A percentile compares a stretch with the other conserved stretches of the same genome.
Conservation (phyloP, 2,329 filamentous ascomycete species). For the Claviceps sorghi region DNA sequence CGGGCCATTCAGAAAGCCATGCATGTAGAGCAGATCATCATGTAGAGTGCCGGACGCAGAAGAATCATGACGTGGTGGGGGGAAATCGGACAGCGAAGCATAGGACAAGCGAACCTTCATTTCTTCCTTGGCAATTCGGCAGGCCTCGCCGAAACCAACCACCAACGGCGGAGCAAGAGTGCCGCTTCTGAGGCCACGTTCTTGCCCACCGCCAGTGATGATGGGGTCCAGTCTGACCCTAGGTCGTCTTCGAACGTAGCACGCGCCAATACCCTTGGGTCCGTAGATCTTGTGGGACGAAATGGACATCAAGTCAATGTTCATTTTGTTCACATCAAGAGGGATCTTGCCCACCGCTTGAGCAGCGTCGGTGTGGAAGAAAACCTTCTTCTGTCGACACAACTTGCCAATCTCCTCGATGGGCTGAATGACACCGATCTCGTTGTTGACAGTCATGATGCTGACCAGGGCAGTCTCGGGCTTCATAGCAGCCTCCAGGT, state of each 20-base stretch:
- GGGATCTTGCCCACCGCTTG: conserved; percentile 99
- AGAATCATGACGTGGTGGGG: too few species aligned
- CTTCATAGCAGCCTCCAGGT: conserved; percentile 76
- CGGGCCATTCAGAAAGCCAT: conserved; percentile 74
- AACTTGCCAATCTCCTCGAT: conserved; percentile 85
- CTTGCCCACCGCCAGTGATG: conserved; percentile 91
- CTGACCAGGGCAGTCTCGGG: conserved; percentile 87
- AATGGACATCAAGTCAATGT: conserved; percentile 96
- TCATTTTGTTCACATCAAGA: conserved; percentile 92
- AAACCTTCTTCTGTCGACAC: conserved; percentile 82
- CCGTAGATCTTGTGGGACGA: conserved; percentile 98
- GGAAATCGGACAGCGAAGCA: too few species aligned
- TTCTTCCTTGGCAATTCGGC: conserved; percentile 78
- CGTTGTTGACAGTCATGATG: conserved; percentile 98
- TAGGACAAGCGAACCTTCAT: too few species aligned
- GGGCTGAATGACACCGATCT: conserved; percentile 98
- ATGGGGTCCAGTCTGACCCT: conserved; percentile 90
- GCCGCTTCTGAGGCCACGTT: conserved; percentile 85
- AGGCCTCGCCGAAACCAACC: conserved; percentile 91
- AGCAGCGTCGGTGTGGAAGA: conserved; percentile 94
- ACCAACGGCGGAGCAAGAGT: conserved; percentile 80
- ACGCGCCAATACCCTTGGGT: conserved; percentile 91
- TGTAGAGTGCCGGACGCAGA: conserved; percentile 7
- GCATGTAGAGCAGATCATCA: conserved; percentile 82
- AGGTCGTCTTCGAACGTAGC: conserved; percentile 83